Evolutionary conservation across 2,329 filamentous ascomycete species (phyloP).

Genomic region (Claviceps quebecensis): DNA sequence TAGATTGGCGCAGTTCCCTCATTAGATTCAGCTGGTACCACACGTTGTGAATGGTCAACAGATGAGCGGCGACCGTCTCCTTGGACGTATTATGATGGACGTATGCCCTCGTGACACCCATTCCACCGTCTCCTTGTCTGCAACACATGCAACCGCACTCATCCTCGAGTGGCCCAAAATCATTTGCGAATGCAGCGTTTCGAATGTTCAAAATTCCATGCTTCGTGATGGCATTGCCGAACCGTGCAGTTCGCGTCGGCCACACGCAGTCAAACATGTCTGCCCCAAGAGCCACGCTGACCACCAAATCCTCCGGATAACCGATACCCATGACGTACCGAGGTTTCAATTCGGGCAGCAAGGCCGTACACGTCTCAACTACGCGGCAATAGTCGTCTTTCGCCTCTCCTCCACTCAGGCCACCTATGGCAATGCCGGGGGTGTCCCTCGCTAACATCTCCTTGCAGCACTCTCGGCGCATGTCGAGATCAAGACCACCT

Average conservation of each 20-base stretch:
- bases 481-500: constrained; percentile 76
- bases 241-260: constrained; percentile 90
- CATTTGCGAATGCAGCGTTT: constrained; percentile 57
- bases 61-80: constrained; percentile 78
- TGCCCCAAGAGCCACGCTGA: constrained; percentile 83
- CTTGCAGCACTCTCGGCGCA: constrained; percentile 68
- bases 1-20: constrained; percentile 57
- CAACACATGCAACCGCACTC: constrained; percentile 75
- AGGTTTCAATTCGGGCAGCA: constrained; percentile 85
- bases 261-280: constrained; percentile 99
- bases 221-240: constrained; percentile 84
- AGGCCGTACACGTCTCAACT: constrained; percentile 68
- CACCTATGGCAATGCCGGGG: constrained; percentile 91
- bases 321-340: constrained; percentile 98
- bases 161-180: constrained; percentile 73
- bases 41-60: constrained; percentile 89
- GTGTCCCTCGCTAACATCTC: constrained; percentile 87
- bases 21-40: constrained; percentile 83
- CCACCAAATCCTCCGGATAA: constrained; percentile 89
- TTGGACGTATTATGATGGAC: constrained; percentile 86
- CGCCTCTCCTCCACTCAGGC: constrained; percentile 85
- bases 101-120: constrained; percentile 78
- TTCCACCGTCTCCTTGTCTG: constrained; percentile 48
- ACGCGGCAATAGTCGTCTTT: constrained; percentile 88
- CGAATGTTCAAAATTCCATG: constrained; percentile 73